Evolutionary conservation across 176 grass and related monocot genomes (phyloP).

Genomic region (Neostapfia colusana): DNA sequence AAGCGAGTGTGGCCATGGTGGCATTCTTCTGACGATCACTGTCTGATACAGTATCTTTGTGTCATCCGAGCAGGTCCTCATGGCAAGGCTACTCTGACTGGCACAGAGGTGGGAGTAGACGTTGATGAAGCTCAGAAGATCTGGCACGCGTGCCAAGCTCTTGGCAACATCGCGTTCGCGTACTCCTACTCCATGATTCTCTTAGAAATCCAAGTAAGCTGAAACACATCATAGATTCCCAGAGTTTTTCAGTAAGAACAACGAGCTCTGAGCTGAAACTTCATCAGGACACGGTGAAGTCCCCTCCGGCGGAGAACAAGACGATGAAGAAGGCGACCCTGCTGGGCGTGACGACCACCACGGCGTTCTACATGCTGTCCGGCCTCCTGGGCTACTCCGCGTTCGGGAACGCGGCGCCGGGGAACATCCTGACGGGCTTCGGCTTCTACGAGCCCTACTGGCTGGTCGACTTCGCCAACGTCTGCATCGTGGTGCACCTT

Average conservation of each 20-base stretch:
- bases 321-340: conserved; percentile 77
- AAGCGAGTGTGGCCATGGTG: background rate
- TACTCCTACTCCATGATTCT: conserved; percentile 94
- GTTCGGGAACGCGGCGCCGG: conserved; percentile 70
- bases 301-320: conserved; percentile 78
- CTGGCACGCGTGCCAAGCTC: conserved; percentile 72
- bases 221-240: background rate
- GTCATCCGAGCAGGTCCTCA: conserved; percentile 35
- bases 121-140: conserved; percentile 65
- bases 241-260: background rate
- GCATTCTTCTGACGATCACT: background rate
- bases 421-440: conserved; percentile 77
- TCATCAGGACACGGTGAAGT: conserved; percentile 74
- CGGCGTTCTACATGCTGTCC: conserved; percentile 73
- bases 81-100: conserved; percentile 58
- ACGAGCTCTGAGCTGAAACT: too few relatives aligned
- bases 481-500: conserved; percentile 78
- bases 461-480: conserved; percentile 77
- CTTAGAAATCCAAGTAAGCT: conserved; percentile 82
- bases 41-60: conserved; percentile 9
- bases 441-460: conserved; percentile 88
- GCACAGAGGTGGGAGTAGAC: conserved; percentile 75
- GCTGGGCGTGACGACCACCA: conserved; percentile 71
- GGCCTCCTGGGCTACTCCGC: conserved; percentile 85
- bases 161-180: conserved; percentile 86